Conservation (phyloP, 2,329 filamentous ascomycete genomes). For the Colletotrichum karsti region DNA sequence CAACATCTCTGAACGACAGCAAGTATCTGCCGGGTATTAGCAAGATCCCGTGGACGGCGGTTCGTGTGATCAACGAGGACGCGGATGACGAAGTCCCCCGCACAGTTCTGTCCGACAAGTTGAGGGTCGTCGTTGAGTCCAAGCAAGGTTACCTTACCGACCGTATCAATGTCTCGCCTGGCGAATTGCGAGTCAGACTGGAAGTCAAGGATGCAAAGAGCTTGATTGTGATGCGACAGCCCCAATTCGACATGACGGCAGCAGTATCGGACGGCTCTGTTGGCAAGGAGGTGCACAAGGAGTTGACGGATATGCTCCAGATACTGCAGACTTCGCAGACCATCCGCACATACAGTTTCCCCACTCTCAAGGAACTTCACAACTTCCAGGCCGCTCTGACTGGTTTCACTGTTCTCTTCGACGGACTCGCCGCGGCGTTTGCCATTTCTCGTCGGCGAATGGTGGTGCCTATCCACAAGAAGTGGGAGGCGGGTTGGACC, state of each 20-base stretch:
- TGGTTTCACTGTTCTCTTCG: slow-evolving; percentile 79
- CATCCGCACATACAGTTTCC: slow-evolving; percentile 76
- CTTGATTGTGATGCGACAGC: slow-evolving; percentile 74
- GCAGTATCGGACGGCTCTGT: slow-evolving; percentile 76
- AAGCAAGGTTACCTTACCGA: slow-evolving; percentile 83
- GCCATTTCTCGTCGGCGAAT: slow-evolving; percentile 85
- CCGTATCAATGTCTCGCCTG: slow-evolving; percentile 80
- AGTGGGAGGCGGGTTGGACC: slow-evolving; percentile 86
- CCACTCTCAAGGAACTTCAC: slow-evolving; percentile 75
- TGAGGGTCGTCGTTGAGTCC: slow-evolving; percentile 80
- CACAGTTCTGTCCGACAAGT: slow-evolving; percentile 78
- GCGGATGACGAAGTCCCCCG: slow-evolving; percentile 69
- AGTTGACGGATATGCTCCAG: slow-evolving; percentile 71
- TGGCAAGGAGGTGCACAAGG: slow-evolving; percentile 67
- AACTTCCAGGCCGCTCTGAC: slow-evolving; percentile 82
- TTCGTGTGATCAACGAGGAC: slow-evolving; percentile 77
- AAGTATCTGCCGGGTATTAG: slow-evolving; percentile 60
- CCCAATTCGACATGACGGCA: slow-evolving; percentile 80
- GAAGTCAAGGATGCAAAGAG: slow-evolving; percentile 69
- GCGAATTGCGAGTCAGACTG: slow-evolving; percentile 75
- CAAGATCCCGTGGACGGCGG: slow-evolving; percentile 70
- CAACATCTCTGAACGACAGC: slow-evolving; percentile 58
- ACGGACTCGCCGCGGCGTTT: slow-evolving; percentile 77
- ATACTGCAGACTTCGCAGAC: slow-evolving; percentile 66
- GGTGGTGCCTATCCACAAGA: slow-evolving; percentile 94